Percentiles rank a stretch among this genome's conserved stretches.
Evolutionary conservation across 139 green algal genomes (phyloP).

Genomic region (Chlamydomonas sphaeroides): DNA sequence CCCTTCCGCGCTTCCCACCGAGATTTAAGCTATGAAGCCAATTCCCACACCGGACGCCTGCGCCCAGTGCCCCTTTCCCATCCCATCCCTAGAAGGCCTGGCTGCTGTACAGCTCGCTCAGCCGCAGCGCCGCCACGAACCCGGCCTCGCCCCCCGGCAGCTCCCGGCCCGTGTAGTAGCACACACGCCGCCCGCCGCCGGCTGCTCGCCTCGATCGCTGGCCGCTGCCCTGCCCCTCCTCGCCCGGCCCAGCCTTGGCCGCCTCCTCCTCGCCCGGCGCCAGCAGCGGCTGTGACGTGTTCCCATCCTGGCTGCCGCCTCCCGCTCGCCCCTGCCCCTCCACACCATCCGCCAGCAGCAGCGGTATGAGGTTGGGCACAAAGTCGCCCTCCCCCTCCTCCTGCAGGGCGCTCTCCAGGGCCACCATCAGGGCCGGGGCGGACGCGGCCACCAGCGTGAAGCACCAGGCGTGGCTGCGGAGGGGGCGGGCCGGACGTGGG

Average conservation of each 20-base stretch:
- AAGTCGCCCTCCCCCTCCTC: not conserved
- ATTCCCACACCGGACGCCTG: too few species aligned
- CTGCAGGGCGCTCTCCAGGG: not conserved
- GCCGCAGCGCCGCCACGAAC: constrained; percentile 6
- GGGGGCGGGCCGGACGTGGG: not conserved
- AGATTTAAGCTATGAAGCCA: too few species aligned
- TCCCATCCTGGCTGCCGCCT: not conserved
- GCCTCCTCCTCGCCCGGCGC: not conserved
- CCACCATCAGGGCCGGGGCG: not conserved
- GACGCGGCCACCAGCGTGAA: not conserved
- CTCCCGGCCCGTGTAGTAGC: not conserved
- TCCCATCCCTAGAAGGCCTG: not conserved
- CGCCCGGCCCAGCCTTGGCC: too few species aligned
- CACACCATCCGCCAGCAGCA: not conserved
- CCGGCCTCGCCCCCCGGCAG: not conserved
- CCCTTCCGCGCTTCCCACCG: too few species aligned
- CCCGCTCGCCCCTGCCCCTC: too few species aligned
- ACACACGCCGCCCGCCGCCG: not conserved
- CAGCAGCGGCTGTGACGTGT: not conserved
- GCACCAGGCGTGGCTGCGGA: constrained; percentile 2
- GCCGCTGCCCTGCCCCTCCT: not conserved
- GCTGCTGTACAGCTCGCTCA: constrained; percentile 26
- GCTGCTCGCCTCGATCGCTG: not conserved
- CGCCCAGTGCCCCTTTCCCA: too few species aligned
- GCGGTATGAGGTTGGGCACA: not conserved